Base-by-base conservation (phyloP, 108 stramenopile genomes). In the Nannochloropsis gaditana region DNA sequence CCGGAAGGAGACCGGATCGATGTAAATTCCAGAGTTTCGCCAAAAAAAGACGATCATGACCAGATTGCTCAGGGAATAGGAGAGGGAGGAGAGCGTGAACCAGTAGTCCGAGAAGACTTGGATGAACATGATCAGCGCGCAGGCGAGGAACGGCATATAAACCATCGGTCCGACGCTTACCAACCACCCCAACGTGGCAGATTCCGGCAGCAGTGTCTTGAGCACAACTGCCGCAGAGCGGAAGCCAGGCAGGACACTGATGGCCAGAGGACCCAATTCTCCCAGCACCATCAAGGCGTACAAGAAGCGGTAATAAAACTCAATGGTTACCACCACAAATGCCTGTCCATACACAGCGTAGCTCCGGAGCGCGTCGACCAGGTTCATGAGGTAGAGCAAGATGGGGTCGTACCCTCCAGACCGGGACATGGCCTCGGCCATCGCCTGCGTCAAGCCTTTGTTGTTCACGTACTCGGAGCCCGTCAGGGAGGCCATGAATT, bases 341-440 rank as follows among this genome's bases (percentile, higher is more conserved):
- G 59, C 59, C 59, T 73, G 59, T n/a, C 59, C 59, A n/a, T 73
- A 73, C 59, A 73, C 59, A n/a, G 59, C 59, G 59, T 73, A 73
- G n/a, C 59, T 73, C n/a, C 59, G 59, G 3, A 73, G 59, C n/a
- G 59, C 59, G n/a, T 73, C 59, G 59, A 73, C n/a, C 59, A 73
- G 59, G n/a, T 73, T n/a, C 59, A 73, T 73, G 59, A 73, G 59
- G 59, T 73, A 73, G n/a, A 73, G 59, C 59, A 73, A 15, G 59
- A 73, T 73, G 8, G 59, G 59, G n/a, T 73, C 59, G 59, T 73
- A 73, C 8, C 59, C 59, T 5, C 59, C 59, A 6, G 59, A 73
- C 19, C 59, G 59, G 15, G 59, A 73, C 59, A 73, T n/a, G n/a
- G 59, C 59, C 59, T 73, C 59, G 3, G 59, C 59, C 59, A 73